A percentile compares a stretch with the other conserved stretches of the same genome.
Evolutionary conservation across 805 yeast genomes (phyloP).

Genomic region (Pichia scutulata): DNA sequence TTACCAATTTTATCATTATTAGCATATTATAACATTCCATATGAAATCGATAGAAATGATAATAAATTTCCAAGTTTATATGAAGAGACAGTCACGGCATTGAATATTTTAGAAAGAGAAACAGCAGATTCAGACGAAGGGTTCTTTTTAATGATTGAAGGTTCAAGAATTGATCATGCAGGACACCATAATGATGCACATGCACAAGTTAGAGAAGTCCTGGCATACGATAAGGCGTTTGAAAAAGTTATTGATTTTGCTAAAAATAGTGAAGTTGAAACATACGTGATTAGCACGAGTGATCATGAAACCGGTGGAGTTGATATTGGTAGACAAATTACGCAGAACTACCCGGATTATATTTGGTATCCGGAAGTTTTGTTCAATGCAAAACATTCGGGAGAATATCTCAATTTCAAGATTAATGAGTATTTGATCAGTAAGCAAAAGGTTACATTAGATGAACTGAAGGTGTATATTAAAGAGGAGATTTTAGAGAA

Average conservation of each 20-base stretch:
- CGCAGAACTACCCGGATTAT: conserved; percentile 70
- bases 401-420: conserved; percentile 55
- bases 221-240: conserved; percentile 82
- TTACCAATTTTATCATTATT: conserved; percentile 74
- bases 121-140: conserved; percentile 71
- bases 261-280: conserved; percentile 61
- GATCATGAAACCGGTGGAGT: conserved; percentile 97
- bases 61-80: conserved; percentile 63
- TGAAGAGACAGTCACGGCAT: conserved; percentile 70
- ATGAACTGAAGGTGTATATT: conserved; percentile 38
- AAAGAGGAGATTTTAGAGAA: conserved; percentile 44
- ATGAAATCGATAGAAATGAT: conserved; percentile 67
- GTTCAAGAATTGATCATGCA: conserved; percentile 91
- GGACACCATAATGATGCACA: conserved; percentile 94
- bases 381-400: conserved; percentile 62
- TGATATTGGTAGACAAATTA: conserved; percentile 74
- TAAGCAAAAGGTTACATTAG: not conserved
- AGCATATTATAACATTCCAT: conserved; percentile 75
- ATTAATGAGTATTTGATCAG: conserved; percentile 25
- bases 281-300: conserved; percentile 72
- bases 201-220: conserved; percentile 85
- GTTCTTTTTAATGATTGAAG: conserved; percentile 81
- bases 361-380: conserved; percentile 80
- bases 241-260: conserved; percentile 65
- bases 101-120: conserved; percentile 58